phyloP scores from a whole-genome alignment of 31 red algal genomes.

The Odonthalia washingtoniensis region DNA sequence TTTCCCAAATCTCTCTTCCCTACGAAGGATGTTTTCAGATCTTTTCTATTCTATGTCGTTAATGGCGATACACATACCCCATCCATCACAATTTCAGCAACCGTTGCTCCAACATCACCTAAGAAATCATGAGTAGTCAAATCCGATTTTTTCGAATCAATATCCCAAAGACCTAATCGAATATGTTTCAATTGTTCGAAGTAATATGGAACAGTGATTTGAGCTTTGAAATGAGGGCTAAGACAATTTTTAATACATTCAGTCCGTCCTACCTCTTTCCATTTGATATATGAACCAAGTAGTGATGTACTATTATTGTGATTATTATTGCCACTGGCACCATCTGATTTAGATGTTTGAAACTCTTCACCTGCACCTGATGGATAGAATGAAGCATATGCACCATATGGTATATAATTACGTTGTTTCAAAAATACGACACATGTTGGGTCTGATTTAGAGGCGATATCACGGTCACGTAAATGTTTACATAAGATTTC shows the following conservation, averaged over 20 bases:
- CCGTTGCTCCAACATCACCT: slow-evolving; percentile 55
- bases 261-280: slow-evolving; percentile 62
- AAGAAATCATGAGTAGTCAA: slow-evolving; percentile 67
- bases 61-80: slow-evolving; percentile 37
- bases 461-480: slow-evolving; percentile 53
- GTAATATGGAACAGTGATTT: slow-evolving; percentile 65
- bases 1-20: slow-evolving; percentile 43
- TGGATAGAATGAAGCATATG: slow-evolving; percentile 9
- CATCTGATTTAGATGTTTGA: neutral
- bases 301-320: neutral
- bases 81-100: slow-evolving; percentile 63
- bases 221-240: slow-evolving; percentile 53
- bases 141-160: slow-evolving; percentile 56
- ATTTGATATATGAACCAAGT: neutral
- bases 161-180: slow-evolving; percentile 62
- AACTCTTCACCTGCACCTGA: neutral
- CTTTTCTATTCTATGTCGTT: slow-evolving; percentile 32
- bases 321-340: slow-evolving; percentile 4
- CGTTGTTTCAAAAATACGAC: slow-evolving; percentile 66
- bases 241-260: slow-evolving; percentile 61
- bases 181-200: slow-evolving; percentile 77
- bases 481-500: slow-evolving; percentile 43
- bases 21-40: neutral
- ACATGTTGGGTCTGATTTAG: slow-evolving; percentile 54
- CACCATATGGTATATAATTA: neutral